Evolutionary conservation across 2,329 filamentous ascomycete genomes (phyloP), one percentile per base, ranked within the genome.

Genomic region (Colletotrichum lindemuthianum): DNA sequence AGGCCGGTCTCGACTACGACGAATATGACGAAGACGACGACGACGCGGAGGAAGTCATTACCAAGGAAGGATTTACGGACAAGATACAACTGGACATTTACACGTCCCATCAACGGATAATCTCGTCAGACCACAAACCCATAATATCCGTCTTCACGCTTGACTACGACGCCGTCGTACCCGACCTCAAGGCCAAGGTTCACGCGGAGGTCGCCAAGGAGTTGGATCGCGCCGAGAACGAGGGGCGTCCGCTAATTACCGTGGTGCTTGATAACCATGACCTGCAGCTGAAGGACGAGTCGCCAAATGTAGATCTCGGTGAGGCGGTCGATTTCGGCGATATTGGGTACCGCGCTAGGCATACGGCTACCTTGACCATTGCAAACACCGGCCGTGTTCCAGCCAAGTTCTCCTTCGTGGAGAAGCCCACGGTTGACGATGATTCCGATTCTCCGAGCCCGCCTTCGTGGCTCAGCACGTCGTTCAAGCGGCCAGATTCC

Each of bases 41-140:
- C 2, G 78, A 80, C 7, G 76, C 78, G 1, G 83, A 85, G 15
- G 77, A 82, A 5, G 81, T 86, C 1, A 72, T 82, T 3, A 88
- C 87, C 0, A 88, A 86, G 66, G 86, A 88, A 32, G 86, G 86
- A 0, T 85, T 82, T 59, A 70, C 76, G 3, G 86, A 89, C 68
- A 78, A 79, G 59, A 84, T 90, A 67, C 76, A 76, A 33, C 77
- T 88, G 39, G 85, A 88, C 59, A 77, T 91, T 63, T 99, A 99
- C 74, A 88, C 89, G 0, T 95, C 94, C 0, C 92, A 98, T 72
- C 96, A 98, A 75, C 86, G 91, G 15, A 90, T 99, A 32, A 86
- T 92, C 13, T 97, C 95, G 1, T 98, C 95, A 0, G 96, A 99
- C 71, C 96, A 99, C 77, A 99, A 99, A 75, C 96, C 96, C 0